Evolutionary conservation across 129 eudicot genomes (phyloP).

Genomic region (Flaveria trinervia): DNA sequence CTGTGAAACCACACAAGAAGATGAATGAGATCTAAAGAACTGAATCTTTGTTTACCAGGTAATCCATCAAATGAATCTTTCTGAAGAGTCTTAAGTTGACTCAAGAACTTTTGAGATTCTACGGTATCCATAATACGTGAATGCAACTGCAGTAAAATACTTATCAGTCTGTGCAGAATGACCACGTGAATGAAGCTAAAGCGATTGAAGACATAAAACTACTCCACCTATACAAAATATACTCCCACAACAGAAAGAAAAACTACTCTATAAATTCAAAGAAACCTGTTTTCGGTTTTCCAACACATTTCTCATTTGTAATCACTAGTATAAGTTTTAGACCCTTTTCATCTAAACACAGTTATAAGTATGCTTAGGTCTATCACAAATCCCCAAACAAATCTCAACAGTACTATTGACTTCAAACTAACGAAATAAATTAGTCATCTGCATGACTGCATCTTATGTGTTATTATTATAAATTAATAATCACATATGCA

Average conservation of each 20-base stretch:
- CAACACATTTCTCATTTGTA: neutral
- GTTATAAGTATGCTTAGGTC: too few species aligned
- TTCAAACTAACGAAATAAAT: neutral
- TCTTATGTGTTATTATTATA: too few species aligned
- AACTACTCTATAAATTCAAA: neutral
- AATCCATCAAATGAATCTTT: constrained; percentile 37
- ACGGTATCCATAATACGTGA: constrained; percentile 58
- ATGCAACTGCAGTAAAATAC: constrained; percentile 55
- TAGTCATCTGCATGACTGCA: neutral
- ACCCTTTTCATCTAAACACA: neutral
- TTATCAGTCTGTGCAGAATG: constrained; percentile 10
- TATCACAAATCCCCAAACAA: neutral
- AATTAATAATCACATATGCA: too few species aligned
- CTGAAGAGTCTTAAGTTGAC: constrained; percentile 49
- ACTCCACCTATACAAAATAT: neutral
- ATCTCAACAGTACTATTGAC: too few species aligned
- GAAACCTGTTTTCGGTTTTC: too few species aligned
- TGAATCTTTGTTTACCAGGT: constrained; percentile 10
- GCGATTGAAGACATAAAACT: neutral
- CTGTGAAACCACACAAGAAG: neutral
- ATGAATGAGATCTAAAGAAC: neutral
- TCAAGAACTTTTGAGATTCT: constrained; percentile 62
- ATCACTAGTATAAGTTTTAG: neutral
- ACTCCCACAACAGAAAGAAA: neutral
- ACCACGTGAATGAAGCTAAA: neutral